phyloP scores from a whole-genome alignment of 2,329 filamentous ascomycete genomes.

The Ilyonectria sp. region DNA sequence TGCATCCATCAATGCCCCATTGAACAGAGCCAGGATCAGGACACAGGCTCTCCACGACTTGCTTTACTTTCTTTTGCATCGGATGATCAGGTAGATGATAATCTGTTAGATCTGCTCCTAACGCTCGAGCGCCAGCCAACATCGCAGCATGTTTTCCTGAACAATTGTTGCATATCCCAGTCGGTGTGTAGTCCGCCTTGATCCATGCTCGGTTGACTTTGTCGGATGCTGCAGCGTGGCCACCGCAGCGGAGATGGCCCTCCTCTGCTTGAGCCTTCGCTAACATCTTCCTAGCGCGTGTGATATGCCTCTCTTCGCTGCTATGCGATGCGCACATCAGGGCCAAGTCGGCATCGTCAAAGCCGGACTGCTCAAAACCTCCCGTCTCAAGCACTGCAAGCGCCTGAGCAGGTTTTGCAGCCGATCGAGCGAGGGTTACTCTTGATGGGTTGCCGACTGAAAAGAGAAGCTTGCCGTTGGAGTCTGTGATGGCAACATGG shows the following conservation, averaged over 20 bases:
- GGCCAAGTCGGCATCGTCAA: constrained; percentile 60
- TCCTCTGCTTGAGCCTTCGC: constrained; percentile 52
- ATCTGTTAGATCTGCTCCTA: constrained; percentile 49
- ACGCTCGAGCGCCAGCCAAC: constrained; percentile 58
- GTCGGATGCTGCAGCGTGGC: constrained; percentile 55
- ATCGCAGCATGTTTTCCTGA: constrained; percentile 66
- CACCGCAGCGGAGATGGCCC: constrained; percentile 58
- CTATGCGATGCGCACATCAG: constrained; percentile 65
- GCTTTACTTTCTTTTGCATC: constrained; percentile 57
- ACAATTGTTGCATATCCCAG: constrained; percentile 60
- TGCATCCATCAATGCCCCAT: constrained; percentile 64
- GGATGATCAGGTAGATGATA: constrained; percentile 57
- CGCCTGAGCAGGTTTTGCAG: constrained; percentile 62
- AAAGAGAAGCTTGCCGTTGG: constrained; percentile 55
- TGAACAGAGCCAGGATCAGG: constrained; percentile 46
- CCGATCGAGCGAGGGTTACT: constrained; percentile 60
- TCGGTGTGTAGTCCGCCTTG: constrained; percentile 54
- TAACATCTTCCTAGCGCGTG: constrained; percentile 57
- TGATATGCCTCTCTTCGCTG: constrained; percentile 58
- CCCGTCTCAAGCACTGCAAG: constrained; percentile 61
- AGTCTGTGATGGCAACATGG: constrained; percentile 59
- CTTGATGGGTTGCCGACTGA: constrained; percentile 58
- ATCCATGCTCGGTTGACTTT: constrained; percentile 58
- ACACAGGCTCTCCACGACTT: constrained; percentile 54
- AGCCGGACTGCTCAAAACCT: constrained; percentile 52